Evolutionary conservation across 805 yeast genomes (phyloP).

Genomic region (Candida broadrunensis): DNA sequence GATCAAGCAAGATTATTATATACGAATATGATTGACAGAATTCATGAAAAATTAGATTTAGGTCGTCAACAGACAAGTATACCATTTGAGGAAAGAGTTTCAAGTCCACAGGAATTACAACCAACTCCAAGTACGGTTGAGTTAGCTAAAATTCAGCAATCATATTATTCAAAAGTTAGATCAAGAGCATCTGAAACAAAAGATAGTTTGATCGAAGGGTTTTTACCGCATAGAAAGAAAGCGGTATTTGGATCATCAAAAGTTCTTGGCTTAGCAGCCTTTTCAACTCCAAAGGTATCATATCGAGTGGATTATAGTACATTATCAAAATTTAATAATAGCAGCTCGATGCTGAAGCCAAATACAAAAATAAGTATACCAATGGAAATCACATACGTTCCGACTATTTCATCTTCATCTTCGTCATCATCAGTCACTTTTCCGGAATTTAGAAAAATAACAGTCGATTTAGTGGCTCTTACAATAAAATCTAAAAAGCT

Average conservation of each 20-base stretch:
- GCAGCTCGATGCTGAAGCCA: no score
- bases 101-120: constrained; percentile 4
- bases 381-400: constrained; percentile 21
- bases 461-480: constrained; percentile 28
- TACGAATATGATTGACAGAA: constrained; percentile 20
- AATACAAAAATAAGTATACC: constrained; percentile 23
- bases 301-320: constrained; percentile 24
- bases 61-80: constrained; percentile 19
- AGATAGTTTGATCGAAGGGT: constrained; percentile 23
- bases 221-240: constrained; percentile 27
- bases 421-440: constrained; percentile 4
- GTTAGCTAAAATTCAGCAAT: constrained; percentile 26
- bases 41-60: constrained; percentile 24
- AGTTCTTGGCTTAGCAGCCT: constrained; percentile 28
- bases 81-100: constrained; percentile 5
- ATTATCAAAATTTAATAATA: constrained; percentile 14
- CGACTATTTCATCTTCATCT: constrained; percentile 1
- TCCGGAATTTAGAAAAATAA: constrained; percentile 24
- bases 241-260: constrained; percentile 27
- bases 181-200: not conserved
- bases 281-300: constrained; percentile 28
- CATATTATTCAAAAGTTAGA: constrained; percentile 18
- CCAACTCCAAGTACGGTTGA: constrained; percentile 22
- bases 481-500: constrained; percentile 27
- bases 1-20: constrained; percentile 34